These are phyloP conservation scores for Melaleuca quinquenervia DNA, from an alignment of 345 rosid species.

Conservation along the genomic window DNA sequence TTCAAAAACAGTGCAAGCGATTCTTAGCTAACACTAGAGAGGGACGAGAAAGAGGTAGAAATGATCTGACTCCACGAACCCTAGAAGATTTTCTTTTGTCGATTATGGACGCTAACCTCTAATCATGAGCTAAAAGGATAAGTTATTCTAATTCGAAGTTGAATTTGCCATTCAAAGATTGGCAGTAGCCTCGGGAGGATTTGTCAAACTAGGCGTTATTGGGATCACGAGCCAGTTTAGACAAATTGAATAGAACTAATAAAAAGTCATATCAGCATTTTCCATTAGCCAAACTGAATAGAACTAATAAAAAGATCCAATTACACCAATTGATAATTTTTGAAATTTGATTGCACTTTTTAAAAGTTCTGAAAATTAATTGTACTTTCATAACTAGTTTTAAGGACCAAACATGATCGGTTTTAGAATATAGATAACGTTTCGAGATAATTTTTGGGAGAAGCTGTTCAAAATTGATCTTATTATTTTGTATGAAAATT, in stretches of 20 bases:
- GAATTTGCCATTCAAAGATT: too few species aligned
- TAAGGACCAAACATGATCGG: not conserved
- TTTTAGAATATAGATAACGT: not conserved
- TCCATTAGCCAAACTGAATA: not conserved
- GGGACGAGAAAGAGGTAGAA: too few species aligned
- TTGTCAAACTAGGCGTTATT: too few species aligned
- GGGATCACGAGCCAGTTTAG: not conserved
- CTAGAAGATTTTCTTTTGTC: too few species aligned
- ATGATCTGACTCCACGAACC: too few species aligned
- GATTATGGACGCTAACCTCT: too few species aligned
- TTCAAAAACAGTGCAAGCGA: too few species aligned
- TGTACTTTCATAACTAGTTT: not conserved
- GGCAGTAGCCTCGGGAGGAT: not conserved
- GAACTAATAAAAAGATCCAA: not conserved
- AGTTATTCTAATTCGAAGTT: not conserved
- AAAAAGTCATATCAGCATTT: not conserved
- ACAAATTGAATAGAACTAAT: not conserved
- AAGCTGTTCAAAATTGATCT: not conserved
- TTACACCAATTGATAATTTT: not conserved
- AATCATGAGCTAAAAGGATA: too few species aligned
- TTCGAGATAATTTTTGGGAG: not conserved
- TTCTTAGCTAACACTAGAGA: too few species aligned
- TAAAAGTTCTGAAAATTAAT: not conserved
- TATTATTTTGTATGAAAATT: not conserved
- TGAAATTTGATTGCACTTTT: not conserved